These are phyloP conservation scores for Amanita jacksonii DNA, from an alignment of 768 basidiomycete genomes.

Conservation along the genomic window DNA sequence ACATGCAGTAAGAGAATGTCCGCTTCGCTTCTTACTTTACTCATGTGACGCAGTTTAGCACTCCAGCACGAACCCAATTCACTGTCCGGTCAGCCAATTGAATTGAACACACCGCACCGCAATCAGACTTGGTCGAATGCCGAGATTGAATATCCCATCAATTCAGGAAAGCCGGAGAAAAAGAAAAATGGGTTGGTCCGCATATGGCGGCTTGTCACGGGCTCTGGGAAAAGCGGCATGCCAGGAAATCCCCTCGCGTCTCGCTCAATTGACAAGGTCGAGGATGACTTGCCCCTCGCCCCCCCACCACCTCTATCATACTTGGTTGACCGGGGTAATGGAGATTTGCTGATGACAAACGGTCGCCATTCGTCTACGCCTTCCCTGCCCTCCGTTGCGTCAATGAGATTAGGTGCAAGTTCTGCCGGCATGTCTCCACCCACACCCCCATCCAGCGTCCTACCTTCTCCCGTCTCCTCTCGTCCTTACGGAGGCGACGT, in stretches of 20 bases:
- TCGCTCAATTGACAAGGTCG: slow-evolving; percentile 34
- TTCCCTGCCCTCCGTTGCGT: slow-evolving; percentile 51
- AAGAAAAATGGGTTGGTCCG: slow-evolving; percentile 71
- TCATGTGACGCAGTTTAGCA: slow-evolving; percentile 49
- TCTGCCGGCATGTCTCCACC: slow-evolving; percentile 63
- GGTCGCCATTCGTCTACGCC: slow-evolving; percentile 61
- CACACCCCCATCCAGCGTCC: slow-evolving; percentile 64
- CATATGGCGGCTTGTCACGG: slow-evolving; percentile 74
- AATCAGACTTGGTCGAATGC: slow-evolving; percentile 43
- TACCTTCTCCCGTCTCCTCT: slow-evolving; percentile 70
- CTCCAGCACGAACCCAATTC: slow-evolving; percentile 54
- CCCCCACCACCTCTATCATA: slow-evolving; percentile 91
- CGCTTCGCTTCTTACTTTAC: slow-evolving; percentile 2
- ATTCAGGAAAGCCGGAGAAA: slow-evolving; percentile 54
- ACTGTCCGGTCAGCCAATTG: slow-evolving; percentile 24
- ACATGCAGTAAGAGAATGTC: slow-evolving; percentile 71
- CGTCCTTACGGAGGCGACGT: slow-evolving; percentile 51
- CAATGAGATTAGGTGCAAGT: slow-evolving; percentile 43
- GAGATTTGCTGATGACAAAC: slow-evolving; percentile 26
- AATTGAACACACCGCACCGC: slow-evolving; percentile 32
- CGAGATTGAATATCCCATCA: slow-evolving; percentile 17
- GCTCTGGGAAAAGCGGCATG: slow-evolving; percentile 34
- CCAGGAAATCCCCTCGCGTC: slow-evolving; percentile 21
- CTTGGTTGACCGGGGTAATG: slow-evolving; percentile 60
- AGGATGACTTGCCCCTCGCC: slow-evolving; percentile 70